These are phyloP conservation scores for Colletotrichum graminicola DNA, from an alignment of 2,329 filamentous ascomycete genomes.

Conservation along the genomic window DNA sequence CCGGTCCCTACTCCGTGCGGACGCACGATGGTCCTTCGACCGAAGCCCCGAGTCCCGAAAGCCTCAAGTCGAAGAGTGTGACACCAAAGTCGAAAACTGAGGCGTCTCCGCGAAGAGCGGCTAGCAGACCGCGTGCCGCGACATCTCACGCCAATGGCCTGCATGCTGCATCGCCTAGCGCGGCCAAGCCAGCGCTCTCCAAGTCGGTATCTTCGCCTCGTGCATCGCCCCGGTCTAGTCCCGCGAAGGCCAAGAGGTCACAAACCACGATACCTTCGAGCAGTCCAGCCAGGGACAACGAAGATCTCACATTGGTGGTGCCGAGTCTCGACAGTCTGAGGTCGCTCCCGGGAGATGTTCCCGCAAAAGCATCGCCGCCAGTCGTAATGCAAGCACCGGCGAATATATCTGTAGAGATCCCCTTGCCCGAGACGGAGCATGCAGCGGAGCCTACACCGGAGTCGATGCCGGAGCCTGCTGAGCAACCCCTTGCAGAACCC, in stretches of 20 bases:
- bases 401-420: constrained; percentile 24
- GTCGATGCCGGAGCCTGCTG: constrained; percentile 18
- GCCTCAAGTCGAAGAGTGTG: constrained; percentile 58
- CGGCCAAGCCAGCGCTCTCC: constrained; percentile 45
- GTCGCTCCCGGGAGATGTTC: constrained; percentile 47
- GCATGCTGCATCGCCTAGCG: constrained; percentile 60
- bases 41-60: constrained; percentile 63
- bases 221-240: constrained; percentile 58
- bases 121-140: constrained; percentile 59
- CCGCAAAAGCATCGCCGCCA: constrained; percentile 42
- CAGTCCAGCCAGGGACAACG: constrained; percentile 63
- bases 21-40: constrained; percentile 59
- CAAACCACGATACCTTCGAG: constrained; percentile 49
- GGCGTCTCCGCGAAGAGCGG: constrained; percentile 65
- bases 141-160: constrained; percentile 64
- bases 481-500: constrained; percentile 47
- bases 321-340: constrained; percentile 59
- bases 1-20: constrained; percentile 74
- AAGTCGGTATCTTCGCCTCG: constrained; percentile 39
- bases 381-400: constrained; percentile 28
- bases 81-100: constrained; percentile 64
- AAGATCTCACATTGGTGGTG: constrained; percentile 66
- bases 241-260: constrained; percentile 54
- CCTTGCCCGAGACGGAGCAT: constrained; percentile 27
- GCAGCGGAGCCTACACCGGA: constrained; percentile 21